Conservation (phyloP, 2,329 filamentous ascomycete species). For the Colletotrichum nymphaeae region DNA sequence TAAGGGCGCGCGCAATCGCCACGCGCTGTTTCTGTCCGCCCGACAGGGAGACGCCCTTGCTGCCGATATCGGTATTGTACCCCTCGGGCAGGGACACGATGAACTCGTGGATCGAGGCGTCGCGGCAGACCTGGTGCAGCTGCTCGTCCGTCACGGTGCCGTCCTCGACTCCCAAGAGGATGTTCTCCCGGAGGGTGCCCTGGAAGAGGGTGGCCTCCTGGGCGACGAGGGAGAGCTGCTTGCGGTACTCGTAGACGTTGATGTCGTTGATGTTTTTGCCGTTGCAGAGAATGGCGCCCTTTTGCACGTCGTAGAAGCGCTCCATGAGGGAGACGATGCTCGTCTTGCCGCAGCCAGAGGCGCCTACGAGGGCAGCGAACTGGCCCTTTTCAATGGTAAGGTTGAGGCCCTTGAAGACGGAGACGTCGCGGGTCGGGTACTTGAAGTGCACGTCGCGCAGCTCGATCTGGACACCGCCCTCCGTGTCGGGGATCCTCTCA, state of each 20-base stretch:
- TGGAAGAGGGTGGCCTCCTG: constrained; percentile 81
- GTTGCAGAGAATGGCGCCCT: constrained; percentile 74
- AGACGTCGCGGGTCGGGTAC: constrained; percentile 68
- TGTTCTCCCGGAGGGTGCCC: constrained; percentile 74
- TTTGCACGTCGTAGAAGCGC: constrained; percentile 76
- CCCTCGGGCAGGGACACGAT: constrained; percentile 74
- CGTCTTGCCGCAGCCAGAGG: constrained; percentile 79
- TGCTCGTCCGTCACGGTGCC: constrained; percentile 62
- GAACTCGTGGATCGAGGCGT: constrained; percentile 79
- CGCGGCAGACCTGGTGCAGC: constrained; percentile 64
- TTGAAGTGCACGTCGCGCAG: constrained; percentile 68
- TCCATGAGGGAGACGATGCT: constrained; percentile 75
- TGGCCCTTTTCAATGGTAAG: constrained; percentile 75
- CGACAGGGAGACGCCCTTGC: constrained; percentile 73
- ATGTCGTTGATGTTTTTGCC: constrained; percentile 68
- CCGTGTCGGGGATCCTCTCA: constrained; percentile 54
- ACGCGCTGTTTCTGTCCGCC: constrained; percentile 81
- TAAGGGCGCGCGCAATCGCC: constrained; percentile 75
- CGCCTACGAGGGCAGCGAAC: constrained; percentile 77
- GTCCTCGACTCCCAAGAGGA: constrained; percentile 72
- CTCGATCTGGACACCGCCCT: constrained; percentile 67
- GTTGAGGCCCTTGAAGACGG: constrained; percentile 70
- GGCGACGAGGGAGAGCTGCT: constrained; percentile 75
- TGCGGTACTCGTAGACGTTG: constrained; percentile 72
- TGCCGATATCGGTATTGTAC: constrained; percentile 75